Conservation (phyloP, 352 stramenopile genomes). For the Aphanomyces euteiches region DNA sequence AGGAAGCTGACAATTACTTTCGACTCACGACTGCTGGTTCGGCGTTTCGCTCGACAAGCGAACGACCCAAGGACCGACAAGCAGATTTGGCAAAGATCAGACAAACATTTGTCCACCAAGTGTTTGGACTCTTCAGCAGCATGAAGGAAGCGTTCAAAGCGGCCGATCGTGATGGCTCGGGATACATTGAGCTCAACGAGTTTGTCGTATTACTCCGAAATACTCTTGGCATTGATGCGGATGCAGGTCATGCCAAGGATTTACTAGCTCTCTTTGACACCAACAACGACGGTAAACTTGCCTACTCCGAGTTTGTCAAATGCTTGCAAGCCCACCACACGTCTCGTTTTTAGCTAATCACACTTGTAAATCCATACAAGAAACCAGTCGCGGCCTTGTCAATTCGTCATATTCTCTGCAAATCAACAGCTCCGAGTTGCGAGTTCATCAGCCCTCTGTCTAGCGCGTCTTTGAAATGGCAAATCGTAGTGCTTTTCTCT, state of each 20-base stretch:
- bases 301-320: slow-evolving; percentile 31
- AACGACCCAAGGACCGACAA: background rate
- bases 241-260: background rate
- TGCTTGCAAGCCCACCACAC: slow-evolving; percentile 10
- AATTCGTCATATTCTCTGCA: no score
- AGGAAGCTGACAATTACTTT: slow-evolving; percentile 15
- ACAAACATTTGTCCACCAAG: slow-evolving; percentile 14
- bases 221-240: slow-evolving; percentile 18
- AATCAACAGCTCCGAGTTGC: no score
- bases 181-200: slow-evolving; percentile 20
- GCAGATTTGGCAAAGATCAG: background rate
- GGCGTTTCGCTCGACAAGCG: slow-evolving; percentile 1
- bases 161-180: slow-evolving; percentile 22
- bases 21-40: slow-evolving; percentile 14
- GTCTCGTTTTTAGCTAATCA: no score
- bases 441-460: no score
- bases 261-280: slow-evolving; percentile 17
- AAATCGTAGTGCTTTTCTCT: no score
- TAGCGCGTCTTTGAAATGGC: no score
- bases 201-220: slow-evolving; percentile 12
- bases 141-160: slow-evolving; percentile 32
- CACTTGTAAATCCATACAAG: no score
- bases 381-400: no score
- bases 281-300: slow-evolving; percentile 24
- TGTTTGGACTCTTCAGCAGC: slow-evolving; percentile 27